Evolutionary conservation across 768 basidiomycete species (phyloP).

Genomic region (Ramaria sp.): DNA sequence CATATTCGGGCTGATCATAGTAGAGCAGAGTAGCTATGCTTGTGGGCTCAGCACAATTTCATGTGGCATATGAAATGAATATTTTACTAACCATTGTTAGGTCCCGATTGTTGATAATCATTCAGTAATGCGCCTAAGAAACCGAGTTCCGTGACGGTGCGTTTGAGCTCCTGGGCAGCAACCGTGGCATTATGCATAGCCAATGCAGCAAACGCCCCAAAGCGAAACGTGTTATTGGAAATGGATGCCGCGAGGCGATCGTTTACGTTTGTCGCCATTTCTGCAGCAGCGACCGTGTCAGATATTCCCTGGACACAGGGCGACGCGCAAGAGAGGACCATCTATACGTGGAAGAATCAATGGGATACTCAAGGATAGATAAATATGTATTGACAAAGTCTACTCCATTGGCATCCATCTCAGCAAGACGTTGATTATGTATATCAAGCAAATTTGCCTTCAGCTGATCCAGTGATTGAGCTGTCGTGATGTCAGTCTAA

Average conservation of each 20-base stretch:
- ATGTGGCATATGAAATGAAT: not conserved
- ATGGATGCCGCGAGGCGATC: constrained; percentile 5
- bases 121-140: constrained; percentile 10
- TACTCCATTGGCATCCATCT: constrained; percentile 4
- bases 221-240: constrained; percentile 10
- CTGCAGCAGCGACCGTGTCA: constrained; percentile 4
- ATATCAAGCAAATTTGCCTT: constrained; percentile 6
- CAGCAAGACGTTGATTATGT: constrained; percentile 7
- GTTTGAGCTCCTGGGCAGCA: constrained; percentile 9
- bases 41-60: not conserved
- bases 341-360: not conserved
- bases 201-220: constrained; percentile 8
- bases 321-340: constrained; percentile 10
- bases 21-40: constrained; percentile 7
- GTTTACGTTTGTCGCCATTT: constrained; percentile 2
- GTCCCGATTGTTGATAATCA: constrained; percentile 11
- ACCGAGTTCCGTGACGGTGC: constrained; percentile 6
- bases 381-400: constrained; percentile 1
- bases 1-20: constrained; percentile 10
- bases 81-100: constrained; percentile 5
- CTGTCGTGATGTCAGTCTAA: no score
- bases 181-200: constrained; percentile 9
- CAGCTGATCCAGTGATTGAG: not conserved
- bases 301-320: constrained; percentile 9
- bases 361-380: not conserved